Percentiles rank a stretch among this genome's conserved stretches.
Evolutionary conservation across 2,329 filamentous ascomycete species (phyloP).

Genomic region (Fusarium xylarioides): DNA sequence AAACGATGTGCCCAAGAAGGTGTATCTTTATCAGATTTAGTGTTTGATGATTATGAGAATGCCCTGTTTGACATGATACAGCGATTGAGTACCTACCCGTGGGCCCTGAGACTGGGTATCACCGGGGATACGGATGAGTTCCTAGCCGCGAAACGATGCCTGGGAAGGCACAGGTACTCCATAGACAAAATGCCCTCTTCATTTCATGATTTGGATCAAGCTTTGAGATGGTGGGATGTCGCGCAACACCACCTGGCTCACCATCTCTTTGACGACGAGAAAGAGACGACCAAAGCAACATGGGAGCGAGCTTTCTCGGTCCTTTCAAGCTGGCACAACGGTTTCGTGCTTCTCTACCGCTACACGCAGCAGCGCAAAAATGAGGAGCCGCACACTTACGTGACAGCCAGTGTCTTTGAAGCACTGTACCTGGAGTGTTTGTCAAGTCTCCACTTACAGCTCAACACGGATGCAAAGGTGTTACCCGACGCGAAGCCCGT

Average conservation of each 20-base stretch:
- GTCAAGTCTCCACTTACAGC: constrained; percentile 15
- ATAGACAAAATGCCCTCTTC: constrained; percentile 25
- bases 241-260: constrained; percentile 25
- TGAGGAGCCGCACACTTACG: constrained; percentile 12
- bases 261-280: background rate
- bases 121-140: background rate
- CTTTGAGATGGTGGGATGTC: constrained; percentile 33
- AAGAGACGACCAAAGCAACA: background rate
- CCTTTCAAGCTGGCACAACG: constrained; percentile 28
- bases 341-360: constrained; percentile 25
- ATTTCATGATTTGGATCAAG: constrained; percentile 27
- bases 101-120: constrained; percentile 26
- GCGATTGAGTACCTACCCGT: constrained; percentile 35
- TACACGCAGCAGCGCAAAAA: constrained; percentile 4
- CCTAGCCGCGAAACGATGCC: background rate
- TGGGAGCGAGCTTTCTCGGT: constrained; percentile 18
- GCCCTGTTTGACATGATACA: constrained; percentile 35
- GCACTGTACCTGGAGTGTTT: constrained; percentile 32
- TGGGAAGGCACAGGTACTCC: constrained; percentile 12
- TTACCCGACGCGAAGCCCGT: constrained; percentile 27
- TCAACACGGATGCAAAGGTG: constrained; percentile 12
- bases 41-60: constrained; percentile 22
- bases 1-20: constrained; percentile 22
- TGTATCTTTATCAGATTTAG: constrained; percentile 8
- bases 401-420: constrained; percentile 32